These are phyloP conservation scores for Lasiodiplodia sp. DNA, from an alignment of 2,329 filamentous ascomycete species.

Conservation along the genomic window DNA sequence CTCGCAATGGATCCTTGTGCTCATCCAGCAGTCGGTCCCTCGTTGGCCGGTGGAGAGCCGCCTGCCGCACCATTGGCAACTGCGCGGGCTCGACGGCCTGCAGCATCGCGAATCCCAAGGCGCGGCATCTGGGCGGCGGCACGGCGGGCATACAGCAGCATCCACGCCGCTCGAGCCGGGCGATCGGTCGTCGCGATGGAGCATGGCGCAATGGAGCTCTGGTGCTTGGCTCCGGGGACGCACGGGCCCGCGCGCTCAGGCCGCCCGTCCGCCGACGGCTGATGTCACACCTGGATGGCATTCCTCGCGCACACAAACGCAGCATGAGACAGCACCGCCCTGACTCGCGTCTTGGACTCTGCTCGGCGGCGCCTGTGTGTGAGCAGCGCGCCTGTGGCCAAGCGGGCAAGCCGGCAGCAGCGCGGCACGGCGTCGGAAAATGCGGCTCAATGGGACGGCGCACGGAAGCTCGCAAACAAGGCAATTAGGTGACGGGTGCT, in stretches of 20 bases:
- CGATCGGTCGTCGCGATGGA: slow-evolving; percentile 13
- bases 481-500: slow-evolving; percentile 17
- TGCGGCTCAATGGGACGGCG: slow-evolving; percentile 5
- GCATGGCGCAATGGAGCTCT: slow-evolving; percentile 20
- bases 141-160: neutral
- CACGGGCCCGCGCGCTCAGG: slow-evolving; percentile 11
- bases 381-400: neutral
- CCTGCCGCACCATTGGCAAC: neutral
- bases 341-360: slow-evolving; percentile 14
- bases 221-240: slow-evolving; percentile 4
- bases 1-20: neutral
- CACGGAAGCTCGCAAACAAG: slow-evolving; percentile 3
- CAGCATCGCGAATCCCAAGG: neutral
- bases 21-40: neutral
- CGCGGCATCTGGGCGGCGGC: neutral
- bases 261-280: slow-evolving; percentile 8
- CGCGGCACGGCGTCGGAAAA: slow-evolving; percentile 5
- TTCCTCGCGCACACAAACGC: neutral
- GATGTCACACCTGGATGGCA: slow-evolving; percentile 12
- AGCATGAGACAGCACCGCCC: slow-evolving; percentile 12
- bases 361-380: neutral
- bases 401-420: slow-evolving; percentile 22
- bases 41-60: neutral
- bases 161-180: slow-evolving; percentile 2
- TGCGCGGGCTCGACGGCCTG: neutral